Evolutionary conservation across 805 yeast genomes (phyloP).

Genomic region (Hanseniaspora clermontiae): DNA sequence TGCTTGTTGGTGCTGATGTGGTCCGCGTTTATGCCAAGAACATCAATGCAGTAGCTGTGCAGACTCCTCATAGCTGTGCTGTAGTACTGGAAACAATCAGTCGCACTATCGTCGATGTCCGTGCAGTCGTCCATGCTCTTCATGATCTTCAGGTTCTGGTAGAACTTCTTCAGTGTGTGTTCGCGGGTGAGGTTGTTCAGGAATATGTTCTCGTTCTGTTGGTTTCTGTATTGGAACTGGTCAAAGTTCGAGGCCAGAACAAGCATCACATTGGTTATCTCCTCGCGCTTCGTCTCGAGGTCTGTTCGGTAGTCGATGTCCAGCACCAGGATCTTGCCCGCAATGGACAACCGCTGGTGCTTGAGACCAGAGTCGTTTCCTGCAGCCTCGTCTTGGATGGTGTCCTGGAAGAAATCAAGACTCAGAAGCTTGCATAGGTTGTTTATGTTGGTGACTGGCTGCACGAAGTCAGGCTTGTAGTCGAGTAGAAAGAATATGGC

Average conservation of each 20-base stretch:
- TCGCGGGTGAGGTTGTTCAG: constrained; percentile 20
- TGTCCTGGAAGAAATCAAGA: constrained; percentile 9
- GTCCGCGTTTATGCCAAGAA: not conserved
- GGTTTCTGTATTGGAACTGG: constrained; percentile 26
- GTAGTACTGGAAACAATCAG: constrained; percentile 7
- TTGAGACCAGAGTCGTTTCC: no score
- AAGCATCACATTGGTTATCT: constrained; percentile 26
- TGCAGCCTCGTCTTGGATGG: constrained; percentile 6
- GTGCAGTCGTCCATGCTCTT: constrained; percentile 22
- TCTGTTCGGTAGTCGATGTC: constrained; percentile 24
- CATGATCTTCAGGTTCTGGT: constrained; percentile 25
- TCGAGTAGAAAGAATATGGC: not conserved
- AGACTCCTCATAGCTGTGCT: not conserved
- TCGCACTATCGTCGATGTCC: not conserved
- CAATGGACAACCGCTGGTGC: constrained; percentile 26
- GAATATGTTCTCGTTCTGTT: constrained; percentile 20
- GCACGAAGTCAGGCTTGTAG: constrained; percentile 11
- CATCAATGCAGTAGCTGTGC: not conserved
- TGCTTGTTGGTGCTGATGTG: not conserved
- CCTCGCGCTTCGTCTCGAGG: constrained; percentile 14
- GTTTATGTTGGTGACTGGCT: constrained; percentile 6
- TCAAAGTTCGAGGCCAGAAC: constrained; percentile 29
- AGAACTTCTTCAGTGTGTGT: constrained; percentile 24
- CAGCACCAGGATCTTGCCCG: constrained; percentile 28
- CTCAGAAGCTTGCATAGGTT: constrained; percentile 7